A percentile compares a stretch with the other conserved stretches of the same genome.
Evolutionary conservation across 129 eudicot species (phyloP).

Genomic region (Saussurea involucrata): DNA sequence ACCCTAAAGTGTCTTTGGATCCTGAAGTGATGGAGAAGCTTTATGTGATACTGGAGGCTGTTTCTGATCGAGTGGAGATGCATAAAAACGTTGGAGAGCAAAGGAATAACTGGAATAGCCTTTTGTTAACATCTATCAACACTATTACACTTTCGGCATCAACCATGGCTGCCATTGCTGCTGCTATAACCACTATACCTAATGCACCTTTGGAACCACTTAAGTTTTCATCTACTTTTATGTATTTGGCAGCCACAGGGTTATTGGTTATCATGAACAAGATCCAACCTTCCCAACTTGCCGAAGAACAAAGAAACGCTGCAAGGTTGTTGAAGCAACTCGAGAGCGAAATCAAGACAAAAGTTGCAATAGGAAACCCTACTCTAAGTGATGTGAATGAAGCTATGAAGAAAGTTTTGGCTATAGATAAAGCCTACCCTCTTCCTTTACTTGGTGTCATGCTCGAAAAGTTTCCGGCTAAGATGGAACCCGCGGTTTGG

Average conservation of each 20-base stretch:
- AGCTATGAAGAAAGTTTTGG: conserved; percentile 51
- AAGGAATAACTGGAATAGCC: conserved; percentile 50
- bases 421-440: conserved; percentile 77
- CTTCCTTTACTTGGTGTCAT: conserved; percentile 78
- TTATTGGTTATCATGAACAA: conserved; percentile 52
- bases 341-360: conserved; percentile 33
- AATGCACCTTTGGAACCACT: conserved; percentile 28
- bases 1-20: neutral
- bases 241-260: conserved; percentile 48
- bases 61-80: conserved; percentile 65
- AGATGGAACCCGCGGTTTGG: conserved; percentile 64
- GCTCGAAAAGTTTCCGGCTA: conserved; percentile 73
- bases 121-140: conserved; percentile 47
- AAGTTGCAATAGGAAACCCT: conserved; percentile 10
- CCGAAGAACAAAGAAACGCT: conserved; percentile 58
- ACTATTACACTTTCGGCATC: conserved; percentile 43
- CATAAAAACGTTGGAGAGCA: conserved; percentile 59
- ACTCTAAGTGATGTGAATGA: conserved; percentile 37
- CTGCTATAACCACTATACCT: conserved; percentile 16
- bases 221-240: conserved; percentile 45
- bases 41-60: conserved; percentile 42
- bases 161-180: conserved; percentile 47
- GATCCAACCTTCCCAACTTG: conserved; percentile 65
- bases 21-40: conserved; percentile 39
- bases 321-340: conserved; percentile 45